Evolutionary conservation across 2,329 filamentous ascomycete species (phyloP).

Genomic region (Colletotrichum australisinense): DNA sequence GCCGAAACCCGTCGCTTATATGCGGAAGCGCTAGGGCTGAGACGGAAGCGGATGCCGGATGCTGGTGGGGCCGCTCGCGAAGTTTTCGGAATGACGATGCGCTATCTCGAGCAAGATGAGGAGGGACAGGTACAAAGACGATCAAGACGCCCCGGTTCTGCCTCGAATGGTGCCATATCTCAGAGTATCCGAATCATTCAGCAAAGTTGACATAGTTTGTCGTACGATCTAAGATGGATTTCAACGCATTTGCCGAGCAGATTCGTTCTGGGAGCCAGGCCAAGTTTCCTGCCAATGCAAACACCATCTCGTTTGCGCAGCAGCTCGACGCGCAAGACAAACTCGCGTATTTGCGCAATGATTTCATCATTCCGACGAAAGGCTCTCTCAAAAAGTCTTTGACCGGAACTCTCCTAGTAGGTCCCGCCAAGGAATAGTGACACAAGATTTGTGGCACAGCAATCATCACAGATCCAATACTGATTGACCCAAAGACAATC

Average conservation of each 20-base stretch:
- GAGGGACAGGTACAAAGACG: conserved; percentile 36
- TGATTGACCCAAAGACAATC: not conserved
- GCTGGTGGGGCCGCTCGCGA: conserved; percentile 19
- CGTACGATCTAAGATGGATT: conserved; percentile 48
- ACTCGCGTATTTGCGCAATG: conserved; percentile 70
- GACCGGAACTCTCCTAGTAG: conserved; percentile 54
- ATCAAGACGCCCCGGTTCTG: conserved; percentile 18
- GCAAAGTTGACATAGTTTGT: not conserved
- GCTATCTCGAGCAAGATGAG: conserved; percentile 3
- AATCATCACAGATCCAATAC: not conserved
- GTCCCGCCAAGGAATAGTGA: conserved; percentile 24
- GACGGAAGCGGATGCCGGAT: conserved; percentile 35
- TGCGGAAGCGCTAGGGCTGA: conserved; percentile 25
- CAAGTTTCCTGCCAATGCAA: conserved; percentile 60
- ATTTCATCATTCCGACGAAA: conserved; percentile 84
- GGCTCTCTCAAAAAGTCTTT: conserved; percentile 74
- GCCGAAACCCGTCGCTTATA: conserved; percentile 33
- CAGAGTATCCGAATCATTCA: not conserved
- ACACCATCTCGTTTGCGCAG: conserved; percentile 59
- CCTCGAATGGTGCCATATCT: not conserved
- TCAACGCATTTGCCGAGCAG: conserved; percentile 50
- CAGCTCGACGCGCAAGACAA: conserved; percentile 70
- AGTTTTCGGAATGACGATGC: conserved; percentile 29
- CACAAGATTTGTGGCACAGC: not conserved
- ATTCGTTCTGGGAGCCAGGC: conserved; percentile 54